Percentiles rank a stretch among this genome's conserved stretches.
Evolutionary conservation across 805 yeast genomes (phyloP).

Genomic region (Hanseniaspora vineae): DNA sequence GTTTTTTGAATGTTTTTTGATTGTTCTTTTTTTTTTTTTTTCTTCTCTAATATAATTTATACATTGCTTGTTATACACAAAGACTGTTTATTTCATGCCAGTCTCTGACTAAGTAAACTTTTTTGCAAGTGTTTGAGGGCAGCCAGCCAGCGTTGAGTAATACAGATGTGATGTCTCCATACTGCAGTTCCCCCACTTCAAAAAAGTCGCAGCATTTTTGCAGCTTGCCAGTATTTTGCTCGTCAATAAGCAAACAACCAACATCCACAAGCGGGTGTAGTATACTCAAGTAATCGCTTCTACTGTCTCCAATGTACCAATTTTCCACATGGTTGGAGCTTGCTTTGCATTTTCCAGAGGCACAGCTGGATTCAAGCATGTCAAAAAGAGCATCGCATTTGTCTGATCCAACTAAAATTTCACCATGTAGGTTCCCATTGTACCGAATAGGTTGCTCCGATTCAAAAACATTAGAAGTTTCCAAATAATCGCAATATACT

Average conservation of each 20-base stretch:
- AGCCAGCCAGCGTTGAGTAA: not conserved
- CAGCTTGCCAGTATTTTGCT: slow-evolving; percentile 5
- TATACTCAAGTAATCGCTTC: slow-evolving; percentile 18
- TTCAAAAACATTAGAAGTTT: not conserved
- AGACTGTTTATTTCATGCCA: slow-evolving; percentile 8
- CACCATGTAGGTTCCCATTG: not conserved
- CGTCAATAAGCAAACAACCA: slow-evolving; percentile 14
- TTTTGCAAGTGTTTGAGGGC: not conserved
- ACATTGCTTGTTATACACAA: no score
- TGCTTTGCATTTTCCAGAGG: not conserved
- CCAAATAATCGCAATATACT: not conserved
- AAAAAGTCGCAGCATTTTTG: slow-evolving; percentile 6
- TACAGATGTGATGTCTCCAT: not conserved
- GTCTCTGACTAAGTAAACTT: slow-evolving; percentile 9
- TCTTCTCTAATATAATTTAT: no score
- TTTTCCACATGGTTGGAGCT: not conserved
- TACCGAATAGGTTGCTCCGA: not conserved
- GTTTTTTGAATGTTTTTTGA: no score
- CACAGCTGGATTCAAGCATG: not conserved
- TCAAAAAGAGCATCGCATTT: not conserved
- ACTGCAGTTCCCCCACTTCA: not conserved
- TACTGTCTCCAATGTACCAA: slow-evolving; percentile 25
- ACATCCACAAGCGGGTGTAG: slow-evolving; percentile 19
- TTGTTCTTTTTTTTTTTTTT: no score
- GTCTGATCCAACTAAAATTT: not conserved